These are phyloP conservation scores for Lepraria neglecta DNA, from an alignment of 495 filamentous ascomycete species.

Conservation along the genomic window DNA sequence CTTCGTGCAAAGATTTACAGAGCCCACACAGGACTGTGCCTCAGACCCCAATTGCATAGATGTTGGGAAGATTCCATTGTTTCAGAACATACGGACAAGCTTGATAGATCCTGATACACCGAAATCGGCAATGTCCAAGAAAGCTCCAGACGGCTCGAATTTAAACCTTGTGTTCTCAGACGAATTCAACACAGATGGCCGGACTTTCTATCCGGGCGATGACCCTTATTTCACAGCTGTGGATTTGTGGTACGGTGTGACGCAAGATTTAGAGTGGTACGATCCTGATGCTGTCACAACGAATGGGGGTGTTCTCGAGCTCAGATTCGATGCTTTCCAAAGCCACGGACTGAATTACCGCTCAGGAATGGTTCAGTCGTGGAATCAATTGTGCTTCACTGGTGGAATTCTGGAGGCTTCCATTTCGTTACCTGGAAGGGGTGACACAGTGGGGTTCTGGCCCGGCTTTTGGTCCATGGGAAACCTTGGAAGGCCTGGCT, in stretches of 20 bases:
- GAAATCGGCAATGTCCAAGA: conserved; percentile 50
- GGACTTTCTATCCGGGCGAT: conserved; percentile 69
- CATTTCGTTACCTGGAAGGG: conserved; percentile 64
- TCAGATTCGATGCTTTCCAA: conserved; percentile 60
- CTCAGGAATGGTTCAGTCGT: conserved; percentile 77
- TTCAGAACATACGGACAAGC: conserved; percentile 54
- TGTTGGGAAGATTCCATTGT: conserved; percentile 47
- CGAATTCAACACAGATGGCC: conserved; percentile 65
- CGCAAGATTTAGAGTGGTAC: conserved; percentile 76
- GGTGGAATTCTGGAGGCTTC: conserved; percentile 72
- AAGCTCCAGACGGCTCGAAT: conserved; percentile 50
- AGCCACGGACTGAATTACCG: conserved; percentile 66
- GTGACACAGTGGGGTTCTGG: conserved; percentile 67
- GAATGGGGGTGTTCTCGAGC: conserved; percentile 57
- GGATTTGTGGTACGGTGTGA: conserved; percentile 77
- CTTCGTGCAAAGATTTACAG: conserved; percentile 43
- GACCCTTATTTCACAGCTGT: conserved; percentile 66
- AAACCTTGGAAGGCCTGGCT: conserved; percentile 64
- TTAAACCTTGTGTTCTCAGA: conserved; percentile 72
- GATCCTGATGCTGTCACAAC: conserved; percentile 72
- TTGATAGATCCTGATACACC: conserved; percentile 73
- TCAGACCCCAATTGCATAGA: conserved; percentile 52
- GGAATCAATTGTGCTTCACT: conserved; percentile 76
- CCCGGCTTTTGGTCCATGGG: conserved; percentile 80
- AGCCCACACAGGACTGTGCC: conserved; percentile 32